These are phyloP conservation scores for Hypomyces perniciosus DNA, from an alignment of 2,329 filamentous ascomycete species.

Conservation along the genomic window DNA sequence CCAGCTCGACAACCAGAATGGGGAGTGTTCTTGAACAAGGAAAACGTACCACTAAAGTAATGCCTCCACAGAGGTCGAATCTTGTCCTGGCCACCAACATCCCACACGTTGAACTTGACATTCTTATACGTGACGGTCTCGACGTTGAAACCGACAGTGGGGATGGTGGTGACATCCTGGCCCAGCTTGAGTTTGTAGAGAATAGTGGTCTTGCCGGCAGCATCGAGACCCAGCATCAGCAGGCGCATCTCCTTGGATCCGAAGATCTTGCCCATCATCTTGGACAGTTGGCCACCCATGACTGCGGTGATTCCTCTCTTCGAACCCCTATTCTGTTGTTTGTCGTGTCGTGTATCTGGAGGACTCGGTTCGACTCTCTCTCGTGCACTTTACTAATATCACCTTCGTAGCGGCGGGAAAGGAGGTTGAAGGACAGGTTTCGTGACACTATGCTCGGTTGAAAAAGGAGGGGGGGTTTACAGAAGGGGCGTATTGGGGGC, in stretches of 20 bases:
- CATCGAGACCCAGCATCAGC: slow-evolving; percentile 95
- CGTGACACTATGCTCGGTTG: not conserved
- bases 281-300: slow-evolving; percentile 92
- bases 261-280: slow-evolving; percentile 98
- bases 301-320: slow-evolving; percentile 29
- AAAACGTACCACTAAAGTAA: slow-evolving; percentile 72
- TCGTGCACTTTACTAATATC: not conserved
- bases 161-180: slow-evolving; percentile 96
- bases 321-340: not conserved
- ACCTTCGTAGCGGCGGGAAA: not conserved
- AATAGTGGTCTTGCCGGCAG: slow-evolving; percentile 97
- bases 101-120: slow-evolving; percentile 99
- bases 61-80: slow-evolving; percentile 95
- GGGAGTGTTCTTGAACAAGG: not conserved
- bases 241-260: slow-evolving; percentile 99
- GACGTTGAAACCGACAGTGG: slow-evolving; percentile 98
- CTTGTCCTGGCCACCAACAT: slow-evolving; percentile 98
- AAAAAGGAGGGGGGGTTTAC: not conserved
- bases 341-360: not conserved
- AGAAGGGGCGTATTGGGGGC: not conserved
- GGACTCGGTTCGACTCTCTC: not conserved
- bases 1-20: not conserved
- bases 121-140: slow-evolving; percentile 99
- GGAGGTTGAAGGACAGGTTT: not conserved
- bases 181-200: slow-evolving; percentile 98